phyloP scores from a whole-genome alignment of 164 flowering plant genomes.

The Magnolia sinica region DNA sequence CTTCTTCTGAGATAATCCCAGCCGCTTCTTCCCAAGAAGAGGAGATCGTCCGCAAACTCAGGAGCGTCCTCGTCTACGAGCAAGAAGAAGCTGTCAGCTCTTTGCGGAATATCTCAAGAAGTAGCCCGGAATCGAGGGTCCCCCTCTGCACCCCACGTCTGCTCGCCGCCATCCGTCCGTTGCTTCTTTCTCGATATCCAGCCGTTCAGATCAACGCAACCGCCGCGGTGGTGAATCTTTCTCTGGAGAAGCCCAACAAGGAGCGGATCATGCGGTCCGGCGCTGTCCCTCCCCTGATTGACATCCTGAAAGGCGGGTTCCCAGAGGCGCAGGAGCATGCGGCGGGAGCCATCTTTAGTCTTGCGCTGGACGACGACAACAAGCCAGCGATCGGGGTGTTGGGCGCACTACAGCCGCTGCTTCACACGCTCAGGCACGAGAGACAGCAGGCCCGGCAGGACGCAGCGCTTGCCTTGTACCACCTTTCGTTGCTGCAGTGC shows the following conservation, averaged over 20 bases:
- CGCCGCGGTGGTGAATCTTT: slow-evolving; percentile 80
- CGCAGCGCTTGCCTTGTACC: slow-evolving; percentile 83
- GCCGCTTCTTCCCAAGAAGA: slow-evolving; percentile 50
- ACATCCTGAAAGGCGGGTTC: slow-evolving; percentile 57
- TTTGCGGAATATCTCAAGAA: slow-evolving; percentile 57
- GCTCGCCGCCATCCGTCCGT: slow-evolving; percentile 40
- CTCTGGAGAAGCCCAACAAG: slow-evolving; percentile 76
- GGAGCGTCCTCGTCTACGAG: slow-evolving; percentile 49
- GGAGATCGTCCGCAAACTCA: slow-evolving; percentile 36
- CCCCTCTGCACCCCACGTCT: slow-evolving; percentile 56
- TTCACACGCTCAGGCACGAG: slow-evolving; percentile 65
- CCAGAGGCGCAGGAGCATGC: slow-evolving; percentile 86
- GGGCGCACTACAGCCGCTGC: slow-evolving; percentile 76
- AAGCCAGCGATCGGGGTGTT: slow-evolving; percentile 90
- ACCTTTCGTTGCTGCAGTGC: slow-evolving; percentile 60
- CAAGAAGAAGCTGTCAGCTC: slow-evolving; percentile 62
- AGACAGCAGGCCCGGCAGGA: slow-evolving; percentile 71
- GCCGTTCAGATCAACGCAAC: slow-evolving; percentile 64
- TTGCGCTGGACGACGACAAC: slow-evolving; percentile 78
- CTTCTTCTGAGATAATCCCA: slow-evolving; percentile 34
- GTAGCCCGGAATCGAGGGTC: slow-evolving; percentile 42
- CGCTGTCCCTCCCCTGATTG: slow-evolving; percentile 62
- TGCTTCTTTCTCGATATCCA: slow-evolving; percentile 47
- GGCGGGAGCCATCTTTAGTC: slow-evolving; percentile 86
- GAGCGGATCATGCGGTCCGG: slow-evolving; percentile 81